Evolutionary conservation across 208 protist genomes (phyloP).

Genomic region (Leishmania gerbilli): DNA sequence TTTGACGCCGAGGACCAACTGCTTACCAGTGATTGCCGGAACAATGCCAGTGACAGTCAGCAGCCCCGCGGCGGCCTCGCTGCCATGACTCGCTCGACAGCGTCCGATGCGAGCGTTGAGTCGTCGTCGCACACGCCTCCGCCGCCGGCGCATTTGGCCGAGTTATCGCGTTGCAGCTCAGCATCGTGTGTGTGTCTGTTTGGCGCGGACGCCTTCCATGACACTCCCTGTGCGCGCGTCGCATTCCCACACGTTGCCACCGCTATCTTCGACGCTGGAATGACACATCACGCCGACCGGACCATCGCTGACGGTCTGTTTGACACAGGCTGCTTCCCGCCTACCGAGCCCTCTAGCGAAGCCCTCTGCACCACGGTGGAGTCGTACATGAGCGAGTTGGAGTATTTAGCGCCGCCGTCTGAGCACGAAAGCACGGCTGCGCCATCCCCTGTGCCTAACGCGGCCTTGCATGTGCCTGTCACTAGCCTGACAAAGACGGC

Average conservation of each 20-base stretch:
- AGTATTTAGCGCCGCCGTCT: conserved; percentile 1
- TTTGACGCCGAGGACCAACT: background rate
- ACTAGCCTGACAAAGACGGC: background rate
- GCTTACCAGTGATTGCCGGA: background rate
- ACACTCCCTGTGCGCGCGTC: background rate
- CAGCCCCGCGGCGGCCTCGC: background rate
- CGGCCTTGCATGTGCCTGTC: background rate
- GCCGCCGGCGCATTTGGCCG: background rate
- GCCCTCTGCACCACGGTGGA: conserved; percentile 6
- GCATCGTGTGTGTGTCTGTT: background rate
- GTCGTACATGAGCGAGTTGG: conserved; percentile 10
- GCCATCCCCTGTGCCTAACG: background rate
- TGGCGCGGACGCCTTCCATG: background rate
- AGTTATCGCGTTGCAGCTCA: background rate
- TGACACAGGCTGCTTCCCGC: conserved; percentile 3
- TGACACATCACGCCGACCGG: background rate
- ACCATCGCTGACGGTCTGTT: background rate
- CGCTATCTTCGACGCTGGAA: conserved; percentile 20
- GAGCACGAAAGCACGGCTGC: conserved; percentile 12
- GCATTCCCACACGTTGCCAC: conserved; percentile 15
- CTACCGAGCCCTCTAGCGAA: background rate
- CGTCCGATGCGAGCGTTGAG: conserved; percentile 7
- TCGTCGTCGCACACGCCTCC: conserved; percentile 7
- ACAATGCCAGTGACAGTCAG: conserved; percentile 11
- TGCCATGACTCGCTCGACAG: background rate